These are phyloP conservation scores for Echium plantagineum DNA, from an alignment of 257 asterid genomes.

Conservation along the genomic window DNA sequence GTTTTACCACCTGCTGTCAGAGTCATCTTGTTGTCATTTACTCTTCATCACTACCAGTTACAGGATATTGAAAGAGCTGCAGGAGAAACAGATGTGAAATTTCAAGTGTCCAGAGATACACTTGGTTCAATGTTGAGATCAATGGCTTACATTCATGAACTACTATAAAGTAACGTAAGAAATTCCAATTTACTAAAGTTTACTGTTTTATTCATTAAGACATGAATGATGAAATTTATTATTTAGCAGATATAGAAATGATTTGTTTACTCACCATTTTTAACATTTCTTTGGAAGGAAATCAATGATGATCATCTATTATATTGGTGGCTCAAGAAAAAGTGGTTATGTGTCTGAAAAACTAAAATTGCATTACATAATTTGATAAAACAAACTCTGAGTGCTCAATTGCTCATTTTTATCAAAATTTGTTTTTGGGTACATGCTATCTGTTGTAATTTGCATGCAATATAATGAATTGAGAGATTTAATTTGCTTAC, in stretches of 20 bases:
- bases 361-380: too few species aligned
- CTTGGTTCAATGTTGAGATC: constrained; percentile 71
- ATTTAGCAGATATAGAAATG: not conserved
- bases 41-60: constrained; percentile 30
- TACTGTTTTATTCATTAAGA: not conserved
- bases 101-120: constrained; percentile 73
- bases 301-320: too few species aligned
- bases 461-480: too few species aligned
- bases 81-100: constrained; percentile 70
- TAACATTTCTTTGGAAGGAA: not conserved
- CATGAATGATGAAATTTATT: not conserved
- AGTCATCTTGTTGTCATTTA: constrained; percentile 5
- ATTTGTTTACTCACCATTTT: not conserved
- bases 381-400: too few species aligned
- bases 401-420: too few species aligned
- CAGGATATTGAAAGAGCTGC: constrained; percentile 45
- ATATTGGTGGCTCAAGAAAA: too few species aligned
- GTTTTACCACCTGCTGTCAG: not conserved
- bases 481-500: too few species aligned
- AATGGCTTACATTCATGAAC: constrained; percentile 66
- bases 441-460: too few species aligned
- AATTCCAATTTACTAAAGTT: constrained; percentile 1
- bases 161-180: constrained; percentile 46
- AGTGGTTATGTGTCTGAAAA: too few species aligned
- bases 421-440: too few species aligned